A percentile compares a stretch with the other conserved stretches of the same genome.
phyloP scores from a whole-genome alignment of 768 basidiomycete species.

The Mycena capillaripes region DNA sequence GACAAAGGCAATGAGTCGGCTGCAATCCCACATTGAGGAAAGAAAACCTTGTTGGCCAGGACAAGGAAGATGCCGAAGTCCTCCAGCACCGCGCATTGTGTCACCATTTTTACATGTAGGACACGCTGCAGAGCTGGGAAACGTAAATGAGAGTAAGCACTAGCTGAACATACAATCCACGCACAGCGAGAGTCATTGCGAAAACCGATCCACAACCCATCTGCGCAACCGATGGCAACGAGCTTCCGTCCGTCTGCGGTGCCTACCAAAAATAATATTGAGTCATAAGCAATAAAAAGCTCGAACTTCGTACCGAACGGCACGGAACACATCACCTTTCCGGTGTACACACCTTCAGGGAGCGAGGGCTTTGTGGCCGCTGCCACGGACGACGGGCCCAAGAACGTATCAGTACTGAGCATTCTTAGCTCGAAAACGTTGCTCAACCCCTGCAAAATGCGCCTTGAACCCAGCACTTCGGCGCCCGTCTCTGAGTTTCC shows the following conservation, averaged over 20 bases:
- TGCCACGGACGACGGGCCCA: constrained; percentile 75
- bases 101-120: constrained; percentile 92
- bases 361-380: constrained; percentile 67
- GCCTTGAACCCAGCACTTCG: constrained; percentile 89
- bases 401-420: constrained; percentile 90
- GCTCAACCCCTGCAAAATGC: constrained; percentile 91
- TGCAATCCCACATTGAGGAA: not conserved
- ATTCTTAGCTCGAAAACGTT: constrained; percentile 96
- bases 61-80: constrained; percentile 98
- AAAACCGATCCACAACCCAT: constrained; percentile 98
- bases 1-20: not conserved
- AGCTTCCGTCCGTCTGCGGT: constrained; percentile 89
- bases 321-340: constrained; percentile 94
- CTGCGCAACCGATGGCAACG: constrained; percentile 94
- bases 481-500: too few species aligned
- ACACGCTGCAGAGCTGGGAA: constrained; percentile 90
- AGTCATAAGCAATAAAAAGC: not conserved
- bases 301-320: constrained; percentile 81
- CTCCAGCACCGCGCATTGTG: constrained; percentile 95
- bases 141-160: too few species aligned
- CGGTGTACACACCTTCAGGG: constrained; percentile 79
- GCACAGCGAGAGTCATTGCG: constrained; percentile 89
- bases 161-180: constrained; percentile 43
- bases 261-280: constrained; percentile 57
- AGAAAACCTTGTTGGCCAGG: constrained; percentile 85